Conservation (phyloP, 331 rosid species). For the Arachis monticola region DNA sequence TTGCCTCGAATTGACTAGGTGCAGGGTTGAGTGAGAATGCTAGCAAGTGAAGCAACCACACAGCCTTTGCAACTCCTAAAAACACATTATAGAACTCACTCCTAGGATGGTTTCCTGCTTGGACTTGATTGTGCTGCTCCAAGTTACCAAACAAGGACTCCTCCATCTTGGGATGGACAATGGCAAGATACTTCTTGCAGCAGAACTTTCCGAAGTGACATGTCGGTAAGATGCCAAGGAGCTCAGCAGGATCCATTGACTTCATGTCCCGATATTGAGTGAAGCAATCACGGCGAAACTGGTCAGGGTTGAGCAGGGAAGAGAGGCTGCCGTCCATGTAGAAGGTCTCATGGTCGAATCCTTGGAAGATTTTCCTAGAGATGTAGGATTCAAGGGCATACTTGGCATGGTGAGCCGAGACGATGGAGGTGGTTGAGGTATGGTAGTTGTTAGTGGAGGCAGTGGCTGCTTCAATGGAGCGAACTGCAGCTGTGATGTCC, state of each 20-base stretch:
- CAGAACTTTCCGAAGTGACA: constrained; percentile 95
- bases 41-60: constrained; percentile 86
- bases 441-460: constrained; percentile 45
- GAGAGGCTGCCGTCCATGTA: constrained; percentile 99
- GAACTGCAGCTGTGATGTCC: constrained; percentile 95
- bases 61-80: constrained; percentile 74
- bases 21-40: constrained; percentile 93
- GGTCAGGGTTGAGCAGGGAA: constrained; percentile 91
- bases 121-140: constrained; percentile 75
- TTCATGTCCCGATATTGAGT: constrained; percentile 87
- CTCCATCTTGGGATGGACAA: constrained; percentile 96
- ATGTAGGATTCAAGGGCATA: constrained; percentile 89
- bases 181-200: constrained; percentile 83
- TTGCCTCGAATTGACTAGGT: constrained; percentile 86
- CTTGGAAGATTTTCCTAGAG: constrained; percentile 81
- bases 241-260: constrained; percentile 95
- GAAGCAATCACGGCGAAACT: constrained; percentile 90
- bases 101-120: constrained; percentile 84
- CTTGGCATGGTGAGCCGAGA: constrained; percentile 75
- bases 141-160: constrained; percentile 93
- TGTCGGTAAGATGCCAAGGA: constrained; percentile 85
- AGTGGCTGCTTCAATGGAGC: constrained; percentile 87
- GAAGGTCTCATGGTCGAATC: constrained; percentile 92
- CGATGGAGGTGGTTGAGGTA: constrained; percentile 48
- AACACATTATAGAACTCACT: constrained; percentile 79